phyloP scores from a whole-genome alignment of 176 grass and related monocot species.

The Musa troglodytarum region DNA sequence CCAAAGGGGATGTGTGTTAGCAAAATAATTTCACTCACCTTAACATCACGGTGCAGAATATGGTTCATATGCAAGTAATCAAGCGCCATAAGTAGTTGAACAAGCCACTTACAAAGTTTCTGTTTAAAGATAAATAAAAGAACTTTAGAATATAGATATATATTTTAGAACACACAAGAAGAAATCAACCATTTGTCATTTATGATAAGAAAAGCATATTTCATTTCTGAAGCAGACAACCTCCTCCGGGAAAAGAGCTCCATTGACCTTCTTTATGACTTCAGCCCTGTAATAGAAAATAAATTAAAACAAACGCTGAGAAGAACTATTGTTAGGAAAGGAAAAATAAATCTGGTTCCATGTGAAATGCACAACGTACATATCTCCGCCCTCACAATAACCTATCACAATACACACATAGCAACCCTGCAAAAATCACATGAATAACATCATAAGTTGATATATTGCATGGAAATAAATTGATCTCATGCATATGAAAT shows the following conservation, averaged over 20 bases:
- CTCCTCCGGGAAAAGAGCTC: slow-evolving; percentile 82
- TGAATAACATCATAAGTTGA: background rate
- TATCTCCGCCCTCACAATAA: slow-evolving; percentile 97
- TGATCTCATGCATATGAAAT: background rate
- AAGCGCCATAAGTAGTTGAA: slow-evolving; percentile 91
- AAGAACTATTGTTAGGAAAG: slow-evolving; percentile 5
- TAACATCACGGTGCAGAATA: slow-evolving; percentile 95
- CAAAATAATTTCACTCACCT: slow-evolving; percentile 38
- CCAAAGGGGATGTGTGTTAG: background rate
- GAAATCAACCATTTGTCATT: background rate
- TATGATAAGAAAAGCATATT: background rate
- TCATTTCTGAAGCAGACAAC: slow-evolving; percentile 17
- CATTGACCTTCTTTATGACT: slow-evolving; percentile 76
- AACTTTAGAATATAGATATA: background rate
- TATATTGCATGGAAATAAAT: background rate
- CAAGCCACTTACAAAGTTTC: slow-evolving; percentile 94
- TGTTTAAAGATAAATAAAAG: slow-evolving; percentile 29
- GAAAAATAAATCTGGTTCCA: slow-evolving; percentile 16
- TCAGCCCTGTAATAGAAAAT: slow-evolving; percentile 47
- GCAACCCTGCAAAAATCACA: slow-evolving; percentile 58
- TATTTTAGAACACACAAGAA: background rate
- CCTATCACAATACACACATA: slow-evolving; percentile 94
- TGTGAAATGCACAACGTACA: slow-evolving; percentile 49
- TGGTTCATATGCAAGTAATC: slow-evolving; percentile 92
- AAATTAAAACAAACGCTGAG: slow-evolving; percentile 12